These are phyloP conservation scores for Plasmodium reichenowi DNA, from an alignment of 169 alveolate genomes.

Conservation along the genomic window DNA sequence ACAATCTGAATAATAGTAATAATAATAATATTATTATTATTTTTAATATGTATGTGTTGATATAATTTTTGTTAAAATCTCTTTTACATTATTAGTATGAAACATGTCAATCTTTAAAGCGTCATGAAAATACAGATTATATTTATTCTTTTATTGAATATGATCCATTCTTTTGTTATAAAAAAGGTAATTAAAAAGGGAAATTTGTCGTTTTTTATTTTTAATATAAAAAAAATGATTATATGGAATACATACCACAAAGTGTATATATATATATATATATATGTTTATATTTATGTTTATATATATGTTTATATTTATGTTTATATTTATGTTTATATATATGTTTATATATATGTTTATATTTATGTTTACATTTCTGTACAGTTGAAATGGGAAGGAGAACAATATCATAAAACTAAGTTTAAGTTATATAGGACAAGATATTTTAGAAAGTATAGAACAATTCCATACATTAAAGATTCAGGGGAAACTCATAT, in stretches of 20 bases:
- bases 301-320: no score
- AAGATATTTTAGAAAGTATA: conserved; percentile 55
- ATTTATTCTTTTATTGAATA: conserved; percentile 20
- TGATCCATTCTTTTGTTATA: conserved; percentile 44
- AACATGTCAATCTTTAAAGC: conserved; percentile 35
- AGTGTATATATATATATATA: not conserved
- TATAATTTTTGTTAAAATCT: no score
- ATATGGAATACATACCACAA: not conserved
- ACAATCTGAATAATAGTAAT: no score
- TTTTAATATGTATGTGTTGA: no score
- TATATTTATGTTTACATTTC: not conserved
- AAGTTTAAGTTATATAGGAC: conserved; percentile 30
- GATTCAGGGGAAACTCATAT: conserved; percentile 70
- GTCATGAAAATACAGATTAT: conserved; percentile 65
- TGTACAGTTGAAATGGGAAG: conserved; percentile 49
- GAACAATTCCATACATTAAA: conserved; percentile 57
- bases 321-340: no score
- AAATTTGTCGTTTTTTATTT: not conserved
- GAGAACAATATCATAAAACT: conserved; percentile 10
- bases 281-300: no score
- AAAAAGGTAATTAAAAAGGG: conserved; percentile 48
- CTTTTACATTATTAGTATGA: not conserved
- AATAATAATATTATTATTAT: no score
- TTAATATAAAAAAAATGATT: not conserved
- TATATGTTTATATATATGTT: not conserved